These are phyloP conservation scores for Plasmodium billcollinsi DNA, from an alignment of 169 alveolate species.

Conservation along the genomic window DNA sequence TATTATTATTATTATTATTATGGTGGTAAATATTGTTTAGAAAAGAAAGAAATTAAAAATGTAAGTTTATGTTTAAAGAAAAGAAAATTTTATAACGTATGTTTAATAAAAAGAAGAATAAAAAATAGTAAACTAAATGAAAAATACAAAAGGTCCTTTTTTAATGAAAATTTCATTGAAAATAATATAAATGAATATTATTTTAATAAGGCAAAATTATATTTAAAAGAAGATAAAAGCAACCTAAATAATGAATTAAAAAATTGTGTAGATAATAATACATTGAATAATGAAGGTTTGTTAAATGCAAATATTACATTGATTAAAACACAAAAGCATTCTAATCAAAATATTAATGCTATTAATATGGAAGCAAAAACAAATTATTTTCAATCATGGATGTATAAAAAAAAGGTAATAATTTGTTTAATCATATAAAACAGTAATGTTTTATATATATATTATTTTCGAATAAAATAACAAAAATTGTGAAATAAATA, in stretches of 20 bases:
- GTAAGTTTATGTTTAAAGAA: conserved; percentile 10
- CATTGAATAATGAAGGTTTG: conserved; percentile 20
- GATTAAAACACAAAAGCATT: conserved; percentile 4
- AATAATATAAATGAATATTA: conserved; percentile 17
- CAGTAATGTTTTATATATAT: too few species aligned
- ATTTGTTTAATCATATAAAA: background rate
- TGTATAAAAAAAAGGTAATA: conserved; percentile 17
- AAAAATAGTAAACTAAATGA: conserved; percentile 29
- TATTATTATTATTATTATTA: conserved; percentile 22
- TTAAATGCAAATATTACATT: background rate
- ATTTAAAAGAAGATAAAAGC: conserved; percentile 5
- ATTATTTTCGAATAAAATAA: too few species aligned
- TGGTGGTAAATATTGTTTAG: conserved; percentile 15
- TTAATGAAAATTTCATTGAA: conserved; percentile 13
- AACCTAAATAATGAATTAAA: conserved; percentile 1
- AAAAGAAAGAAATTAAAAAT: conserved; percentile 18
- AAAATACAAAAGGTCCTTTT: conserved; percentile 1
- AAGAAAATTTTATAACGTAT: conserved; percentile 5
- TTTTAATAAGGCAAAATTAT: conserved; percentile 13
- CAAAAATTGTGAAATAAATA: too few species aligned
- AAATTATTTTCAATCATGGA: conserved; percentile 16
- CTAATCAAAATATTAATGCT: conserved; percentile 4
- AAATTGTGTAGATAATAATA: conserved; percentile 6
- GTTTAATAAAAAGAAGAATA: conserved; percentile 13
- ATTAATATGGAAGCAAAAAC: conserved; percentile 11